Conservation (phyloP, 2,329 filamentous ascomycete species). For the Colletotrichum lini region DNA sequence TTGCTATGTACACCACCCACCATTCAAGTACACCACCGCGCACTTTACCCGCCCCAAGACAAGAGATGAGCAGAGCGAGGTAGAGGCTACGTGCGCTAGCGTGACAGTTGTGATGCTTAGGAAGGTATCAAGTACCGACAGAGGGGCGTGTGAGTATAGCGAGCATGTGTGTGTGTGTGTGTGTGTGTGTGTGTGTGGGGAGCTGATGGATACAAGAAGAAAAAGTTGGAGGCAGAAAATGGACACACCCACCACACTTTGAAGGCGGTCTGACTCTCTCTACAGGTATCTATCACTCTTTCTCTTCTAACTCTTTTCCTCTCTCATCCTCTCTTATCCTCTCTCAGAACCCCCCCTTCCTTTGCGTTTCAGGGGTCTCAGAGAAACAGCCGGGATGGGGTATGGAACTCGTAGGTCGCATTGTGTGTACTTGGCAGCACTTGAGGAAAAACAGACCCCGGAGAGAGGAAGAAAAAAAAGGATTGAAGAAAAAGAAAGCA, state of each 20-base stretch:
- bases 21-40: conserved; percentile 4
- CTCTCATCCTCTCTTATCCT: neutral
- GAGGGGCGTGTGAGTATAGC: neutral
- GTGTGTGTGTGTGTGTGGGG: neutral
- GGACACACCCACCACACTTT: conserved; percentile 9
- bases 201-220: neutral
- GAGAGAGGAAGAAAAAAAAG: no score
- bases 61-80: conserved; percentile 18
- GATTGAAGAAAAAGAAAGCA: no score
- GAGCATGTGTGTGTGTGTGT: no score
- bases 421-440: neutral
- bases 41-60: conserved; percentile 21
- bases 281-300: no score
- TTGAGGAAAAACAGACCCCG: neutral
- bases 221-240: conserved; percentile 35
- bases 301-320: no score
- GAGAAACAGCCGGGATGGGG: conserved; percentile 8
- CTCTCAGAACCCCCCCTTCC: neutral
- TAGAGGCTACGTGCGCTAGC: neutral
- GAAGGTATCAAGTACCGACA: conserved; percentile 15
- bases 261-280: conserved; percentile 32
- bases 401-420: no score
- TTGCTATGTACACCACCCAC: no score
- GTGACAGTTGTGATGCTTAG: neutral
- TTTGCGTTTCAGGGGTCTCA: conserved; percentile 1